Percentiles rank a stretch among this genome's conserved stretches.
These are phyloP conservation scores for Chlamydomonas incerta DNA, from an alignment of 139 green algal genomes.

Conservation along the genomic window DNA sequence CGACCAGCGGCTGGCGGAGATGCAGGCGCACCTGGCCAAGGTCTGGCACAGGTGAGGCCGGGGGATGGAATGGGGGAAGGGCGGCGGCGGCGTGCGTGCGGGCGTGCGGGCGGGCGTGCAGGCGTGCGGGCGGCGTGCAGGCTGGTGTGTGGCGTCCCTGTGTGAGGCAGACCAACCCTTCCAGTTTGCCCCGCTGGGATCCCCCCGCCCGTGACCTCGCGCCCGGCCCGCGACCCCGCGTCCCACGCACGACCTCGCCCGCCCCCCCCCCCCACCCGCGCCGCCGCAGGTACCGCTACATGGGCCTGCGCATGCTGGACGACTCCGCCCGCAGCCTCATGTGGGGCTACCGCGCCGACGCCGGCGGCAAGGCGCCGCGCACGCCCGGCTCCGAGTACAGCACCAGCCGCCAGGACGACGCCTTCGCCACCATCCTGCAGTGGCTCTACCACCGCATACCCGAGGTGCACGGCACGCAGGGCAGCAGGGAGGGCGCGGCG, in stretches of 20 bases:
- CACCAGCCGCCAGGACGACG: conserved; percentile 55
- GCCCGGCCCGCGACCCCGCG: no score
- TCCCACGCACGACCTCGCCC: neutral
- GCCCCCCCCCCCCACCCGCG: neutral
- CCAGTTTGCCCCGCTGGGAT: no score
- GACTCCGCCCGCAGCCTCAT: neutral
- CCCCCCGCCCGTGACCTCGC: no score
- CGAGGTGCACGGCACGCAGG: neutral
- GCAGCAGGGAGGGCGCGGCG: no score
- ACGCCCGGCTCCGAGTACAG: conserved; percentile 32
- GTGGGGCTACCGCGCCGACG: neutral
- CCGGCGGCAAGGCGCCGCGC: neutral
- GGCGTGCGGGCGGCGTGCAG: no score
- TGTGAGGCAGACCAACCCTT: no score
- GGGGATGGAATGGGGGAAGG: neutral
- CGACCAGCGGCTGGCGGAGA: conserved; percentile 19
- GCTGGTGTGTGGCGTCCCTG: no score
- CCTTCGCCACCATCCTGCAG: conserved; percentile 73
- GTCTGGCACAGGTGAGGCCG: conserved; percentile 53
- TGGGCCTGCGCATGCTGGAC: conserved; percentile 8
- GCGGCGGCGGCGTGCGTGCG: no score
- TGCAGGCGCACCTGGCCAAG: conserved; percentile 54
- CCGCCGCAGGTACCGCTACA: conserved; percentile 46
- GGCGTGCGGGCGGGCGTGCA: no score
- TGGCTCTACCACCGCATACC: conserved; percentile 57